Percentiles rank a stretch among this genome's conserved stretches.
These are phyloP conservation scores for Beta vulgaris DNA, from an alignment of 148 eudicot genomes.

Conservation along the genomic window DNA sequence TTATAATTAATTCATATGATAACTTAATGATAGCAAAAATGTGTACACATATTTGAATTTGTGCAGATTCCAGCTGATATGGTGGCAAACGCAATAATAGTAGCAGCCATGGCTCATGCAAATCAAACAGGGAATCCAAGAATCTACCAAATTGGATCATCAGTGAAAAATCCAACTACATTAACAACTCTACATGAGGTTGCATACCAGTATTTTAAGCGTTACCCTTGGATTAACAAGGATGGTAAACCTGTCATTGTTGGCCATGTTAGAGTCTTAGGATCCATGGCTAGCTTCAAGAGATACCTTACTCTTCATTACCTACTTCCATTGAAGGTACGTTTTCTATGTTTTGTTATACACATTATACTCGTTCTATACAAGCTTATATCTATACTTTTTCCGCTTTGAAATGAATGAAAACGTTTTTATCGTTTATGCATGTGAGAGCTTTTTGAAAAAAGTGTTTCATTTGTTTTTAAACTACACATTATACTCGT, in stretches of 20 bases:
- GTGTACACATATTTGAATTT: not conserved
- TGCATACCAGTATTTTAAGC: conserved; percentile 42
- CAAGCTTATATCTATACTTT: too few species aligned
- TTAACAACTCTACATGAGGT: conserved; percentile 33
- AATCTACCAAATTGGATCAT: conserved; percentile 61
- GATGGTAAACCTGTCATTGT: conserved; percentile 57
- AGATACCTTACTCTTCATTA: conserved; percentile 57
- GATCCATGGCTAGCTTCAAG: conserved; percentile 55
- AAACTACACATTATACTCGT: too few species aligned
- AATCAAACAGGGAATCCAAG: conserved; percentile 15
- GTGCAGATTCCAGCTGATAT: conserved; percentile 55
- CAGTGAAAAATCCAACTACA: conserved; percentile 44
- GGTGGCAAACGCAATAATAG: conserved; percentile 55
- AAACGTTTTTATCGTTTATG: too few species aligned
- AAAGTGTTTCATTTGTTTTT: too few species aligned
- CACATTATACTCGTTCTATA: too few species aligned
- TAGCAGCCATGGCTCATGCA: conserved; percentile 43
- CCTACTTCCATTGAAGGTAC: conserved; percentile 67
- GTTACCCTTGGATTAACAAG: conserved; percentile 58
- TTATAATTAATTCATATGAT: too few species aligned
- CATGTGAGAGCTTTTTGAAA: too few species aligned
- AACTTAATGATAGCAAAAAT: too few species aligned
- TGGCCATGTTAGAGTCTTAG: conserved; percentile 39
- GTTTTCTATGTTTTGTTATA: too few species aligned
- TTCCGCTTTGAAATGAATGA: too few species aligned